Conservation (phyloP, 805 yeast species). For the Nakazawaea laoshanensis region DNA sequence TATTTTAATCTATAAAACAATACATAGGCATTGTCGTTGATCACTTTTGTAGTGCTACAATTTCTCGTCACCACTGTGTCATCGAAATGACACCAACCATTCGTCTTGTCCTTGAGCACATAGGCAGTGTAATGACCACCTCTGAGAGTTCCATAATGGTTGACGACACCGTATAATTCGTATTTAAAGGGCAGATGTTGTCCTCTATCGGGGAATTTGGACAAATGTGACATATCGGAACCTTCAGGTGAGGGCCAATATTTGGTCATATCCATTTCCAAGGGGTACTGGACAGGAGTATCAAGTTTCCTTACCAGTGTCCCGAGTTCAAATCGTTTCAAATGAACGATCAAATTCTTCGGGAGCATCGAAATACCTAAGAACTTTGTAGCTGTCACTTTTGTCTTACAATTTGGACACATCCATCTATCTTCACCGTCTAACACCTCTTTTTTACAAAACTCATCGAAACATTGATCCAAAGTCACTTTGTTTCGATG, state of each 20-base stretch:
- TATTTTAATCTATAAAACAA: slow-evolving; percentile 53
- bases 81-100: slow-evolving; percentile 79
- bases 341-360: slow-evolving; percentile 67
- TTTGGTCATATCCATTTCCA: slow-evolving; percentile 41
- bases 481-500: slow-evolving; percentile 28
- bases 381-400: slow-evolving; percentile 57
- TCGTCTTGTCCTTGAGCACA: slow-evolving; percentile 47
- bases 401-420: slow-evolving; percentile 67
- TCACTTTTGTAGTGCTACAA: slow-evolving; percentile 41
- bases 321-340: slow-evolving; percentile 67
- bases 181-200: slow-evolving; percentile 78
- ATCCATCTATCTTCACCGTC: slow-evolving; percentile 79
- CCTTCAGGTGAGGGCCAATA: slow-evolving; percentile 63
- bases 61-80: slow-evolving; percentile 59
- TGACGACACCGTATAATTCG: slow-evolving; percentile 70
- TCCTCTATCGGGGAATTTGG: slow-evolving; percentile 53
- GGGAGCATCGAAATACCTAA: slow-evolving; percentile 75
- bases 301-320: slow-evolving; percentile 49
- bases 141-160: slow-evolving; percentile 73
- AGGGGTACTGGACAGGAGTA: slow-evolving; percentile 61
- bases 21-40: slow-evolving; percentile 75
- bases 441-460: slow-evolving; percentile 64
- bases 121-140: slow-evolving; percentile 88
- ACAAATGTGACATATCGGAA: slow-evolving; percentile 30
- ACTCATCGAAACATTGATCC: slow-evolving; percentile 66